phyloP scores from a whole-genome alignment of 2,329 filamentous ascomycete species.

The Penicillium olsonii region DNA sequence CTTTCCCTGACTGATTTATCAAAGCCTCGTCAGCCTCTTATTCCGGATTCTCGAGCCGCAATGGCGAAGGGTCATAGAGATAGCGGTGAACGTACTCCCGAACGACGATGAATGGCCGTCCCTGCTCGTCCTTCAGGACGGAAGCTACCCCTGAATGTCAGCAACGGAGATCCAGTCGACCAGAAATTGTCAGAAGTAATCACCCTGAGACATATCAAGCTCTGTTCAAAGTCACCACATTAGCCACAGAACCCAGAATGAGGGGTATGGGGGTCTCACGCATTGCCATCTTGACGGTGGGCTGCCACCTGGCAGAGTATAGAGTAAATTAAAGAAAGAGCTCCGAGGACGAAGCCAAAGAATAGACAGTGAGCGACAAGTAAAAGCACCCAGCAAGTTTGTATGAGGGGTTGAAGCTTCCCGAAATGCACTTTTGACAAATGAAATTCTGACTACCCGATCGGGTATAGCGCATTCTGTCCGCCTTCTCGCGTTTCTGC shows the following conservation, averaged over 20 bases:
- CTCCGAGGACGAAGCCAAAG: slow-evolving; percentile 7
- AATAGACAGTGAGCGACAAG: slow-evolving; percentile 3
- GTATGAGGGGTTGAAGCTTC: slow-evolving; percentile 33
- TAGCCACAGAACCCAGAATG: slow-evolving; percentile 31
- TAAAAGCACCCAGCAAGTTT: slow-evolving; percentile 10
- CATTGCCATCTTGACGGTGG: slow-evolving; percentile 49
- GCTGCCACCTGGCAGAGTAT: slow-evolving; percentile 35
- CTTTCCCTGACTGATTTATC: slow-evolving; percentile 74
- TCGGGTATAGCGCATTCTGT: slow-evolving; percentile 35
- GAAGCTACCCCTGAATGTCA: slow-evolving; percentile 51
- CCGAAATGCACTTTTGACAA: slow-evolving; percentile 38
- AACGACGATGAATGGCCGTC: slow-evolving; percentile 95
- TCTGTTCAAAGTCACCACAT: slow-evolving; percentile 34
- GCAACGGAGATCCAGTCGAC: slow-evolving; percentile 18
- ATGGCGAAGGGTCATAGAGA: slow-evolving; percentile 6
- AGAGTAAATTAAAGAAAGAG: slow-evolving; percentile 11
- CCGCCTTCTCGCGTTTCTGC: slow-evolving; percentile 28
- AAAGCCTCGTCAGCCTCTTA: slow-evolving; percentile 28
- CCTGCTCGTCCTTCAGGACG: slow-evolving; percentile 95
- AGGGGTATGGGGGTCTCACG: slow-evolving; percentile 45
- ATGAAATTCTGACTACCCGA: slow-evolving; percentile 42
- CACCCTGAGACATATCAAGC: slow-evolving; percentile 52
- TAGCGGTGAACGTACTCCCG: slow-evolving; percentile 72
- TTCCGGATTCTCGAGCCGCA: slow-evolving; percentile 5
- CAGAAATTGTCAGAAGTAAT: slow-evolving; percentile 11